phyloP scores from a whole-genome alignment of 768 basidiomycete genomes.

The Amanita brunnescens region DNA sequence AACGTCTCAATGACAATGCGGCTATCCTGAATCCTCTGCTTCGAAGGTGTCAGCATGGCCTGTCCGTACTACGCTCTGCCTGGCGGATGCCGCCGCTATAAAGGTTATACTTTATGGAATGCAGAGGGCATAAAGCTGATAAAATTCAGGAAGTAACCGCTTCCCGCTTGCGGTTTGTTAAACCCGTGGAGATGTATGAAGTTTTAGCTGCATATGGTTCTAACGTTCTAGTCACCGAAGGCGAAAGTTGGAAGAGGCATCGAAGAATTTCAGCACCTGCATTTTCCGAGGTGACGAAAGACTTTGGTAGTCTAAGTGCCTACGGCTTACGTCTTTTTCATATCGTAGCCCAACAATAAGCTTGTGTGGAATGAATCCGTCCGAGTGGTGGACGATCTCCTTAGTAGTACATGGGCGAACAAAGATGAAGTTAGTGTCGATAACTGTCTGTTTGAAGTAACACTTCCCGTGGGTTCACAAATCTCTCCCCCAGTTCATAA shows the following conservation, averaged over 20 bases:
- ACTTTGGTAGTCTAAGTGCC: neutral
- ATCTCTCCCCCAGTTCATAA: slow-evolving; percentile 3
- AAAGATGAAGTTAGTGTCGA: slow-evolving; percentile 31
- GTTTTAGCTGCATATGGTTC: slow-evolving; percentile 42
- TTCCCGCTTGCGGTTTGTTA: slow-evolving; percentile 45
- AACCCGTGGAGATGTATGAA: slow-evolving; percentile 39
- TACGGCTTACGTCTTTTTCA: neutral
- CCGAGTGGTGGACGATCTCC: slow-evolving; percentile 33
- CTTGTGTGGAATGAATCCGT: slow-evolving; percentile 41
- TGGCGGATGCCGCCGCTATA: slow-evolving; percentile 33
- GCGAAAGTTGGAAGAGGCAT: slow-evolving; percentile 57
- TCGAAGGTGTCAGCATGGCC: slow-evolving; percentile 21
- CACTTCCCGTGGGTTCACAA: slow-evolving; percentile 34
- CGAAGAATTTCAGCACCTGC: slow-evolving; percentile 56
- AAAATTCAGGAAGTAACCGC: slow-evolving; percentile 37
- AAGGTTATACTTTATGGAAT: slow-evolving; percentile 21
- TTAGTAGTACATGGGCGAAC: slow-evolving; percentile 40
- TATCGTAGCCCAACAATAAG: slow-evolving; percentile 32
- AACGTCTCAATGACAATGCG: neutral
- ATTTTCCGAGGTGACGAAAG: slow-evolving; percentile 45
- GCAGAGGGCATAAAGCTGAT: neutral
- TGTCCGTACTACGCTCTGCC: slow-evolving; percentile 13
- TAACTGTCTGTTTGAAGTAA: slow-evolving; percentile 39
- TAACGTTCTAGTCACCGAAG: slow-evolving; percentile 60
- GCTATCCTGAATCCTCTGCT: neutral